Evolutionary conservation across 306 rosid genomes (phyloP).

Genomic region (Acacia crassicarpa): DNA sequence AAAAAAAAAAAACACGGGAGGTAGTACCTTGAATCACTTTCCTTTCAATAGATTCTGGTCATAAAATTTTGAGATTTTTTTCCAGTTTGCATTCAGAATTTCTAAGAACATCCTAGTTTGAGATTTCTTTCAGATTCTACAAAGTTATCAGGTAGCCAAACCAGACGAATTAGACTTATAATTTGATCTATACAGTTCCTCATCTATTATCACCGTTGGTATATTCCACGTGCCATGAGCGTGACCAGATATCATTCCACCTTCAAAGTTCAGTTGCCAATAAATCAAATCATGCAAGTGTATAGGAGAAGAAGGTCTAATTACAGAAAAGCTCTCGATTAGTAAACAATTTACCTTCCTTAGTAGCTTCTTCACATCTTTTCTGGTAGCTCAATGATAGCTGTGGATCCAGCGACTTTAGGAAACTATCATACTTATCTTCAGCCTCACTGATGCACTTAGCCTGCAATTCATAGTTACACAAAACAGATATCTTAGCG

Average conservation of each 20-base stretch:
- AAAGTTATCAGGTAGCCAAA: neutral
- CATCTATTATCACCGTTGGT: constrained; percentile 74
- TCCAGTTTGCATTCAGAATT: neutral
- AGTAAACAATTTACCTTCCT: constrained; percentile 62
- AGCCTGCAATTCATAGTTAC: constrained; percentile 50
- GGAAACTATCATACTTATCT: constrained; percentile 58
- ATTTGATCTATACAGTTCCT: constrained; percentile 63
- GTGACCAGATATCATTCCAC: constrained; percentile 71
- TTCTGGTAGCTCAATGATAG: constrained; percentile 63
- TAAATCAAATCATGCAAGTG: neutral
- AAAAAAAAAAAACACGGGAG: too few relatives aligned
- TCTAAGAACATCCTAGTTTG: neutral
- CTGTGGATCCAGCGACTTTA: constrained; percentile 66
- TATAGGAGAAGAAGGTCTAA: neutral
- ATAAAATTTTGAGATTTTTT: neutral
- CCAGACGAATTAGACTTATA: constrained; percentile 30
- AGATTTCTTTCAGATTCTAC: neutral
- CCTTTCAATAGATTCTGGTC: neutral
- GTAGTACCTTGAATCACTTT: neutral
- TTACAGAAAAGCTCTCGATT: constrained; percentile 12
- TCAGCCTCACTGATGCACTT: constrained; percentile 80
- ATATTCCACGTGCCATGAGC: constrained; percentile 83
- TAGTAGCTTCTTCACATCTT: constrained; percentile 91
- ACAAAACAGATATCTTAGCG: constrained; percentile 5
- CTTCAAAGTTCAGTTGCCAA: constrained; percentile 39